Base-by-base conservation (phyloP, 352 stramenopile genomes). In the Globisporangium paroecandrum region DNA sequence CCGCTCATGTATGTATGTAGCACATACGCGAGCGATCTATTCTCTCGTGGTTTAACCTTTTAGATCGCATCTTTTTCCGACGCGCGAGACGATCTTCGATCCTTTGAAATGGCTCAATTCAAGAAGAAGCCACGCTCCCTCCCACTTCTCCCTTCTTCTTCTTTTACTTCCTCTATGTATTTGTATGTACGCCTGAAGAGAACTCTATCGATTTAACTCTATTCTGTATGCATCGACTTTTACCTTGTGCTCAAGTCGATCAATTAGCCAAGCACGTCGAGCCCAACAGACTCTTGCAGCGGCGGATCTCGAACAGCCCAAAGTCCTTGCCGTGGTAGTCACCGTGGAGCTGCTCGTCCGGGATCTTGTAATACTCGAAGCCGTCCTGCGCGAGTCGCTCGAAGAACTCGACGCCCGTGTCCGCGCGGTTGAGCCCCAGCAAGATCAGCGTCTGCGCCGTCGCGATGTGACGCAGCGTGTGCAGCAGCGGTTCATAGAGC, bases 301-400 rank as follows among this genome's bases (percentile, higher is more conserved):
- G 27, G 27, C 54, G 75, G 66, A 95, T 90, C 65, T 93, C 75
- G 60, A 95, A 93, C 18, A 95, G 64, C 9, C 79, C 87, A 76
- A 93, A 95, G 66, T 95, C 87, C 64, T 89, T 90, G 47, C 87
- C 81, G 59, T 79, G 82, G 68, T 82, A 89, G 20, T 84, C 79
- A 32, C 58, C 51, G 13, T 76, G 76, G 10, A 95, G 68, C 57
- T 85, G 69, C 18, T 79, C 73, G 65, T 92, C 85, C 8, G 77
- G 63, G 64, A 95, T 82, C 76, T 90, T 93, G 78, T 95, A 93
- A 76, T 91, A 92, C 68, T 89, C 82, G 47, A 92, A 95, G 57
- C 83, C 85, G 24, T 85, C 72, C 22, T 78, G 70, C 51, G 89
- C 82, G 54, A 95, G 81, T 13, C 82, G 83, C 20, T 65, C 73